Evolutionary conservation across 305 asterid genomes (phyloP).

Genomic region (Stenogyne calaminthoides): DNA sequence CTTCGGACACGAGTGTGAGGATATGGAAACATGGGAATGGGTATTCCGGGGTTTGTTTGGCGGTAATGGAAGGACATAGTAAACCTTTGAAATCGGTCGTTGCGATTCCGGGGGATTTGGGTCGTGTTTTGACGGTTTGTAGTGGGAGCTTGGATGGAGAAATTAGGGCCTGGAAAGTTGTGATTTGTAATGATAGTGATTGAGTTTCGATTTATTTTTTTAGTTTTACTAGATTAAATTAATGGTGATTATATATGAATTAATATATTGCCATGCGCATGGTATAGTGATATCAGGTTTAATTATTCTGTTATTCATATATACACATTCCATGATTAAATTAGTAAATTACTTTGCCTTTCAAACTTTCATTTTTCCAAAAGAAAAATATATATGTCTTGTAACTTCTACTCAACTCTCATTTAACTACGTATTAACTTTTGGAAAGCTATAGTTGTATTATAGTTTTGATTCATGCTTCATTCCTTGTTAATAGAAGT

Average conservation of each 20-base stretch:
- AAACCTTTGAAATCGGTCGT: slow-evolving; percentile 54
- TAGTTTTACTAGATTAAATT: neutral
- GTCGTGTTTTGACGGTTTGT: slow-evolving; percentile 41
- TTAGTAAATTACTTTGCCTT: too few relatives aligned
- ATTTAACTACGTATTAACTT: too few relatives aligned
- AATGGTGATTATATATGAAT: neutral
- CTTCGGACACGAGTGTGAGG: slow-evolving; percentile 54
- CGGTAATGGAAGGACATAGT: slow-evolving; percentile 56
- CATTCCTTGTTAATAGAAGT: neutral
- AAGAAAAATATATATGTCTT: neutral
- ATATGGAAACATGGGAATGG: slow-evolving; percentile 49
- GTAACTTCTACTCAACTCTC: neutral
- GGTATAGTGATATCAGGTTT: neutral
- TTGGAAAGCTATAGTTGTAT: too few relatives aligned
- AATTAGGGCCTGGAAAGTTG: slow-evolving; percentile 59
- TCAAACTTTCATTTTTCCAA: neutral
- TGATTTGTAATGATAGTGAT: slow-evolving; percentile 29
- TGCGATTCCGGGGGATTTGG: slow-evolving; percentile 31
- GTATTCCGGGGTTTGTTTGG: slow-evolving; percentile 37
- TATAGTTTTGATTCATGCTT: too few relatives aligned
- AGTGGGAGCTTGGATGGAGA: slow-evolving; percentile 75
- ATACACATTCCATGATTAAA: too few relatives aligned
- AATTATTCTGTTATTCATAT: too few relatives aligned
- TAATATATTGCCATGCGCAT: slow-evolving; percentile 23
- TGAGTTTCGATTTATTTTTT: neutral